phyloP scores from a whole-genome alignment of 768 basidiomycete species.

The Phaeolepiota aurea region DNA sequence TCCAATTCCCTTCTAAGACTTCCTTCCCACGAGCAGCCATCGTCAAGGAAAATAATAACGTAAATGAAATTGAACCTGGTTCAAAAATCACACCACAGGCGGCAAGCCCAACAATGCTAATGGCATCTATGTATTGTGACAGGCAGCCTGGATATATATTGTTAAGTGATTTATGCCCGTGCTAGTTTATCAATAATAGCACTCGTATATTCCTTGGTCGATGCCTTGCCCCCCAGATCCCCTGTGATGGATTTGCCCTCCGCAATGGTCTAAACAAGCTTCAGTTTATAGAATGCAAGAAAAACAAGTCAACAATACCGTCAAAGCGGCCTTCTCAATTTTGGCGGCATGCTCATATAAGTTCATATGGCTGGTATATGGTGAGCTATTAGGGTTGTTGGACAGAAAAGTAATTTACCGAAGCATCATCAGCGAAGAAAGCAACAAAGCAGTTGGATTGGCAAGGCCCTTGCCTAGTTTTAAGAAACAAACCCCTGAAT shows the following conservation, averaged over 20 bases:
- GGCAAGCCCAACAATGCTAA: no score
- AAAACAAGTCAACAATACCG: slow-evolving; percentile 42
- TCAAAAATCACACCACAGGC: no score
- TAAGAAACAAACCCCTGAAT: slow-evolving; percentile 4
- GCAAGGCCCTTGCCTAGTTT: slow-evolving; percentile 77
- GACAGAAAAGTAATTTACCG: slow-evolving; percentile 41
- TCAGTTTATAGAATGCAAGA: slow-evolving; percentile 5
- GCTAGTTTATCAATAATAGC: slow-evolving; percentile 74
- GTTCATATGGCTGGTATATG: slow-evolving; percentile 76
- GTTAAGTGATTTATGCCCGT: not conserved
- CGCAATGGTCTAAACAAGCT: slow-evolving; percentile 72
- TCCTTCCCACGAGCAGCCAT: not conserved
- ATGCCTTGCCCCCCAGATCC: slow-evolving; percentile 89
- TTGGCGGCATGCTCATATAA: slow-evolving; percentile 73
- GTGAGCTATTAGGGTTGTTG: slow-evolving; percentile 9
- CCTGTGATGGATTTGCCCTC: slow-evolving; percentile 95
- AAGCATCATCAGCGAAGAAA: slow-evolving; percentile 97
- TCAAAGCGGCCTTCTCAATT: slow-evolving; percentile 88
- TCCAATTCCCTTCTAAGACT: not conserved
- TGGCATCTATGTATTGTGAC: no score
- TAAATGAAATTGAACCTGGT: no score
- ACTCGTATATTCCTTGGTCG: slow-evolving; percentile 81
- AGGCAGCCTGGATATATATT: not conserved
- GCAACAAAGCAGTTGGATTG: slow-evolving; percentile 96
- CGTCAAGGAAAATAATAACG: not conserved